Conservation (phyloP, 1,284 basidiomycete species). For the Cystobasidiaceae sp. region DNA sequence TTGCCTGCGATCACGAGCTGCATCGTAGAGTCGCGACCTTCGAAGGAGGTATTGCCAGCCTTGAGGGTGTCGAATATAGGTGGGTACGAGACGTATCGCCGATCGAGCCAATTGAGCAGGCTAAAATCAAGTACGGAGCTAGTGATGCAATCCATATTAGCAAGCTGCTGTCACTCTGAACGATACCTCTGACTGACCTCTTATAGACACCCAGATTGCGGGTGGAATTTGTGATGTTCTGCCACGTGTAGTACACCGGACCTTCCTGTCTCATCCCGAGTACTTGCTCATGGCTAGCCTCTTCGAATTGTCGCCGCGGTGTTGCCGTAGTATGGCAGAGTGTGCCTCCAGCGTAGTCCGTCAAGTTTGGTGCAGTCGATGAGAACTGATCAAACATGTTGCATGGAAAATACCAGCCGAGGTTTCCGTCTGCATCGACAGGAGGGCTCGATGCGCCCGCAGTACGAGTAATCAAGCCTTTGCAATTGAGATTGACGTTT, state of each 20-base stretch:
- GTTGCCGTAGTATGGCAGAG: constrained; percentile 66
- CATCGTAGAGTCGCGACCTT: constrained; percentile 80
- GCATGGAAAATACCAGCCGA: constrained; percentile 90
- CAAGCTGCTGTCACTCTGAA: constrained; percentile 33
- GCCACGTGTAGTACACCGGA: constrained; percentile 90
- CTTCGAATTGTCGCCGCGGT: constrained; percentile 54
- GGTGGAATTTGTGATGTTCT: constrained; percentile 62
- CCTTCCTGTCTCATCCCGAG: constrained; percentile 58
- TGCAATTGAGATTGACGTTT: constrained; percentile 75
- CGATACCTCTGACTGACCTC: constrained; percentile 55
- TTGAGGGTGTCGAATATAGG: constrained; percentile 73
- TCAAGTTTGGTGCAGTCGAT: constrained; percentile 59
- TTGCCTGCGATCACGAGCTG: constrained; percentile 64
- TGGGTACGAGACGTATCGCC: constrained; percentile 72
- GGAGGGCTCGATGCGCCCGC: constrained; percentile 62
- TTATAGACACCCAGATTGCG: constrained; percentile 88
- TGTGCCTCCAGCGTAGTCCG: constrained; percentile 59
- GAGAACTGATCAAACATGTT: constrained; percentile 75
- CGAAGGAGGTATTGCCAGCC: constrained; percentile 64
- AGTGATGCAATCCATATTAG: not conserved
- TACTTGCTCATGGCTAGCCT: constrained; percentile 28
- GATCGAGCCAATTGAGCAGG: constrained; percentile 77
- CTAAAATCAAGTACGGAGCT: constrained; percentile 82
- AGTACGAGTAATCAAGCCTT: constrained; percentile 67
- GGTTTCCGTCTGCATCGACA: constrained; percentile 51